Evolutionary conservation across 1,284 basidiomycete species (phyloP), one percentile per base, ranked within the genome.

Genomic region (Ustilago bromivora): DNA sequence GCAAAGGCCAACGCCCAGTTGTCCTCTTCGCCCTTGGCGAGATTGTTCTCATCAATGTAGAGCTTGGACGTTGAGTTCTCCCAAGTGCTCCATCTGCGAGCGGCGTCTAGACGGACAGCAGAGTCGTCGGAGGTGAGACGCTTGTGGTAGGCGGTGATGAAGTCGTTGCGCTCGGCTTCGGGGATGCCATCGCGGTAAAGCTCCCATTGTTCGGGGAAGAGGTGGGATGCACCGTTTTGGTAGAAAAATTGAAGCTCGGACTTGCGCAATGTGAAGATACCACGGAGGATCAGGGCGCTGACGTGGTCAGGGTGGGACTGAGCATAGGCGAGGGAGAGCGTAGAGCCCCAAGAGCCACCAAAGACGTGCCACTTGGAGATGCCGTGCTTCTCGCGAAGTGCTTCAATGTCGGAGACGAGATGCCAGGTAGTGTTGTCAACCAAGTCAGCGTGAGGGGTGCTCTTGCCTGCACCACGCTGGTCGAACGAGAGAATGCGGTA

Each of bases 371-470:
- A 84, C 41, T 77, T 80, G 4, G 60, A 54, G 23, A 82, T 68
- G 19, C 87, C 87, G 2, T 96, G 89, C 71, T 92, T 89, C 79
- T 91, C 88, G 59, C 95, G 90, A 32, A 98, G 88, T 81, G 88
- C 91, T 86, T 98, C 95, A 13, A 95, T 92, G 83, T 98, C 96
- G 71, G 90, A 92, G 19, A 98, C 94, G 35, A 98, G 90, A 84
- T 96, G 92, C 94, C 94, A 96, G 1, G 95, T 98, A 3, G 94
- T 97, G 87, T 98, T 98, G 72, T 95, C 92, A 77, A 93, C 91
- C 1, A 93, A 87, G 41, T 88, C 92, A 11, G 94, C 94, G 53
- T 77, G 93, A 90, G 94, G 94, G 0, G 89, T 92, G 31, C 92
- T 93, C 82, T 93, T 92, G n/a, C 95, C 95, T 11, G 93, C 87